Evolutionary conservation across 805 yeast genomes (phyloP).

Genomic region (Metschnikowia corniflorae): DNA sequence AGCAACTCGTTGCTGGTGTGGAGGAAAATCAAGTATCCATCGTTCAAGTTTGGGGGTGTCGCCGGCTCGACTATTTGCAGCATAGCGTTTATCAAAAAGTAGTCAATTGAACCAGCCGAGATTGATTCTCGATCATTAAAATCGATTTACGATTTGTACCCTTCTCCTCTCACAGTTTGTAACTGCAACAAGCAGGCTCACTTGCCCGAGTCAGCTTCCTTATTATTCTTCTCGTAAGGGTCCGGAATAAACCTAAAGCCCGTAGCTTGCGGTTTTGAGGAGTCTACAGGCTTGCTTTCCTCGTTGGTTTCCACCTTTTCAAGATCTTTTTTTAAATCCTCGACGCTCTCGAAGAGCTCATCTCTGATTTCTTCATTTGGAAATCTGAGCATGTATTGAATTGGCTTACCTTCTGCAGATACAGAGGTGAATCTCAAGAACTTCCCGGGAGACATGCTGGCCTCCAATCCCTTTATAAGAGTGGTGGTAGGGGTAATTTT

Average conservation of each 20-base stretch:
- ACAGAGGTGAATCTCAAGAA: slow-evolving; percentile 72
- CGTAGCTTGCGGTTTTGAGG: slow-evolving; percentile 1
- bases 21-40: slow-evolving; percentile 72
- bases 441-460: slow-evolving; percentile 80
- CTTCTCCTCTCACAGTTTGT: too few species aligned
- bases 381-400: slow-evolving; percentile 79
- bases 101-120: too few species aligned
- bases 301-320: not conserved
- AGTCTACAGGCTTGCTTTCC: not conserved
- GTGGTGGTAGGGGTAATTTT: slow-evolving; percentile 62
- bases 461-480: slow-evolving; percentile 75
- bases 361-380: slow-evolving; percentile 59
- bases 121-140: too few species aligned
- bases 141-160: too few species aligned
- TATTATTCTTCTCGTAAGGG: not conserved
- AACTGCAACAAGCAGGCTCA: too few species aligned
- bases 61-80: slow-evolving; percentile 87
- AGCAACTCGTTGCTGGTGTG: slow-evolving; percentile 49
- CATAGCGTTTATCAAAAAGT: slow-evolving; percentile 60
- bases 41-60: slow-evolving; percentile 84
- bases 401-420: slow-evolving; percentile 58
- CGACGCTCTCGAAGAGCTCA: slow-evolving; percentile 51
- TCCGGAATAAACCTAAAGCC: slow-evolving; percentile 10
- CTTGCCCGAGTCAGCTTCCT: too few species aligned
- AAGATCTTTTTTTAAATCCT: slow-evolving; percentile 26